Conservation (phyloP, 2,329 filamentous ascomycete species). For the Penicillium sp. region DNA sequence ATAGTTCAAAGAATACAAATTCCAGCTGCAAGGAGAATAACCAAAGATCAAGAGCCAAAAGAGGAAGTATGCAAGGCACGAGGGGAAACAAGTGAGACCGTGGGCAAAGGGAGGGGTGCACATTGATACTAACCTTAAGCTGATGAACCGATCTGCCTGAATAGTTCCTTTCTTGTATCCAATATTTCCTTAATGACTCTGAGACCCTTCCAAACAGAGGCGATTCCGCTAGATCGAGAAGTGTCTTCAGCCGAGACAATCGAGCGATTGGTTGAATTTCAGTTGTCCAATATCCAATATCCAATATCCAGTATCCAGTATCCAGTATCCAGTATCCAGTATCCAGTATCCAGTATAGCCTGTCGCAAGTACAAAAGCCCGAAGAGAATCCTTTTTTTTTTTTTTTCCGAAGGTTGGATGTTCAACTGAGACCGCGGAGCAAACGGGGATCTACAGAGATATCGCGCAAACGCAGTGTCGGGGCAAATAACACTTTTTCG, state of each 20-base stretch:
- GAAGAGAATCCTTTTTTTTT: not conserved
- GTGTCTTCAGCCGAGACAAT: conserved; percentile 25
- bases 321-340: no score
- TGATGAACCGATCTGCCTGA: conserved; percentile 14
- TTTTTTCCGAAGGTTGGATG: not conserved
- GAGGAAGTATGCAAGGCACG: conserved; percentile 40
- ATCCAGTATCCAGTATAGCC: not conserved
- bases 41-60: conserved; percentile 21
- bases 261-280: conserved; percentile 3
- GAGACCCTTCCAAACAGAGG: conserved; percentile 24
- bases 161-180: not conserved
- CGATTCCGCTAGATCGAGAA: not conserved
- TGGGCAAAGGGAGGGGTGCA: conserved; percentile 26
- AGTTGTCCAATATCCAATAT: not conserved
- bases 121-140: conserved; percentile 34
- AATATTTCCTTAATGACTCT: conserved; percentile 6
- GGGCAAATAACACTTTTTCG: conserved; percentile 8
- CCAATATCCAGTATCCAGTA: not conserved
- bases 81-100: conserved; percentile 26
- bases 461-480: conserved; percentile 21
- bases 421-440: conserved; percentile 10
- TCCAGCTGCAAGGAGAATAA: conserved; percentile 35
- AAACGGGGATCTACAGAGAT: conserved; percentile 18
- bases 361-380: not conserved
- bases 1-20: conserved; percentile 28